Evolutionary conservation across 2,329 filamentous ascomycete genomes (phyloP).

Genomic region (Bipolaris zeicola): DNA sequence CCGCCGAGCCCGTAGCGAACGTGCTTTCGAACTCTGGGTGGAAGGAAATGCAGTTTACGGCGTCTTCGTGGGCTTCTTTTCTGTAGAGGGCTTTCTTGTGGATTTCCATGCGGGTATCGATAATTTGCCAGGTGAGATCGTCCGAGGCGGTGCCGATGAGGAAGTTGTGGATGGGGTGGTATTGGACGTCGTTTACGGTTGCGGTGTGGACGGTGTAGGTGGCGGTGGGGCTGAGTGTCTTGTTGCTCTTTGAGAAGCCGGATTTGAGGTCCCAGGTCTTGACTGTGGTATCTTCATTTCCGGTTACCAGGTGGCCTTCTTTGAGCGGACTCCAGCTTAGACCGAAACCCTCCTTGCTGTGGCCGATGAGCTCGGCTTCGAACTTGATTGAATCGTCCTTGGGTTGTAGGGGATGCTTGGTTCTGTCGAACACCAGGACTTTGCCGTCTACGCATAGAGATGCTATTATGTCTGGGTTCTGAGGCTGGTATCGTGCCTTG

Average conservation of each 20-base stretch:
- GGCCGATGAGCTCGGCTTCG: slow-evolving; percentile 83
- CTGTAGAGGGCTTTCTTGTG: slow-evolving; percentile 71
- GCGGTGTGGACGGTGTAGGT: slow-evolving; percentile 87
- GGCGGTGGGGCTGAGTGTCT: slow-evolving; percentile 70
- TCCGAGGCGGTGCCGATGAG: slow-evolving; percentile 90
- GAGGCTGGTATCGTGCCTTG: slow-evolving; percentile 96
- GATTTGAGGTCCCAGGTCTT: slow-evolving; percentile 85
- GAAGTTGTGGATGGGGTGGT: slow-evolving; percentile 84
- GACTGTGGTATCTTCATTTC: slow-evolving; percentile 90
- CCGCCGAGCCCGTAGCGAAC: slow-evolving; percentile 89
- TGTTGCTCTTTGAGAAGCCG: slow-evolving; percentile 71
- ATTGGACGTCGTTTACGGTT: slow-evolving; percentile 96
- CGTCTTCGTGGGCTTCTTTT: slow-evolving; percentile 81
- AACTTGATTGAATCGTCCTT: slow-evolving; percentile 69
- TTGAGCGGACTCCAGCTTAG: slow-evolving; percentile 89
- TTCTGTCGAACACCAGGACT: slow-evolving; percentile 93
- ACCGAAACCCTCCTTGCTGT: slow-evolving; percentile 88
- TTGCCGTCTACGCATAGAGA: slow-evolving; percentile 87
- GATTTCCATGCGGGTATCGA: slow-evolving; percentile 77
- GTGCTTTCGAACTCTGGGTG: slow-evolving; percentile 90
- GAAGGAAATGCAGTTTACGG: slow-evolving; percentile 95
- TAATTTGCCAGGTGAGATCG: slow-evolving; percentile 88
- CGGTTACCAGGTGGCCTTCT: slow-evolving; percentile 82
- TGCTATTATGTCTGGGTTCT: slow-evolving; percentile 95
- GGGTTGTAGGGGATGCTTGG: slow-evolving; percentile 84